phyloP scores from a whole-genome alignment of 129 eudicot species.

The Tanacetum coccineum region DNA sequence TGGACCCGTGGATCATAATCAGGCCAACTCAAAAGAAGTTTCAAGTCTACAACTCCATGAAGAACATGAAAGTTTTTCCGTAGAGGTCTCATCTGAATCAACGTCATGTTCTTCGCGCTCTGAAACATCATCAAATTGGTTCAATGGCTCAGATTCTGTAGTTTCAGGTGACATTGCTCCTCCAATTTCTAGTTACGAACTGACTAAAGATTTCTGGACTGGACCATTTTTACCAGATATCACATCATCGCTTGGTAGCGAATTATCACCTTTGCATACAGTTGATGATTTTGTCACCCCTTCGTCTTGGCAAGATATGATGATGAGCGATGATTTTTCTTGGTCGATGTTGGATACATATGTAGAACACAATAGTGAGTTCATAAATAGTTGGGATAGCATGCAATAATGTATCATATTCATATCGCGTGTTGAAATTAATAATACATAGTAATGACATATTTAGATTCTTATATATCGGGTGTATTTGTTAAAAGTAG shows the following conservation, averaged over 20 bases:
- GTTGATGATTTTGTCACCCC: background rate
- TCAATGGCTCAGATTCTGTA: slow-evolving; percentile 1
- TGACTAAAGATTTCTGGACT: slow-evolving; percentile 8
- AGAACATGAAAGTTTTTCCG: background rate
- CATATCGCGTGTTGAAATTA: too few relatives aligned
- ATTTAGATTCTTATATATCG: background rate
- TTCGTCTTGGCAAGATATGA: slow-evolving; percentile 4
- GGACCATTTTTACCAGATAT: slow-evolving; percentile 21
- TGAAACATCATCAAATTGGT: too few relatives aligned
- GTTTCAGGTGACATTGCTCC: background rate
- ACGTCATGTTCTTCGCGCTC: background rate
- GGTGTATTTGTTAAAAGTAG: too few relatives aligned
- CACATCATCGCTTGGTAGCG: too few relatives aligned
- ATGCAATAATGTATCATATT: background rate
- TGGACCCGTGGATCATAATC: background rate
- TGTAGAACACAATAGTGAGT: slow-evolving; percentile 8
- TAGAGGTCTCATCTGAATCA: background rate
- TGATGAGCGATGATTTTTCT: slow-evolving; percentile 10
- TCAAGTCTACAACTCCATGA: background rate
- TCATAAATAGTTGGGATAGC: background rate
- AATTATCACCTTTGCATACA: background rate
- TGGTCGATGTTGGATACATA: slow-evolving; percentile 20
- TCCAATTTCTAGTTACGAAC: background rate
- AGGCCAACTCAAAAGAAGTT: slow-evolving; percentile 9
- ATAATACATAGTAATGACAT: background rate